These are phyloP conservation scores for Podila minutissima DNA, from an alignment of 192 early-diverging fungal species.

Conservation along the genomic window DNA sequence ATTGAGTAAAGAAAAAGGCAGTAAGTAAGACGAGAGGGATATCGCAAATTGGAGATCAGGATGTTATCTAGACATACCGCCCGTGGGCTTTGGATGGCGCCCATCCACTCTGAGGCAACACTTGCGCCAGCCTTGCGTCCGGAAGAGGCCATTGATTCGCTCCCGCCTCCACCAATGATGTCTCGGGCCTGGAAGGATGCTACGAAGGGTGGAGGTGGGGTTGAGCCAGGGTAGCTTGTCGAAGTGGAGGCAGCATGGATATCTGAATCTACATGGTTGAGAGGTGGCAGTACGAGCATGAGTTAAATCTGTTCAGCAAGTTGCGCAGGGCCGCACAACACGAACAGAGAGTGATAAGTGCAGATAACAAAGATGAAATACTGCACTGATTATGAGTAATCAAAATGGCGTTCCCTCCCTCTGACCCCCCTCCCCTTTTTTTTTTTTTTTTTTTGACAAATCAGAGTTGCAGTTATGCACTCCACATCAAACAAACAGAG, in stretches of 20 bases:
- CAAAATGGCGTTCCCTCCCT: neutral
- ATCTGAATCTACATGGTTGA: neutral
- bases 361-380: too few species aligned
- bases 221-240: slow-evolving; percentile 15
- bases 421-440: neutral
- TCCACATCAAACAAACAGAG: neutral
- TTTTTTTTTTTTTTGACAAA: neutral
- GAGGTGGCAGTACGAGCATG: neutral
- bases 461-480: neutral
- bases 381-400: too few species aligned
- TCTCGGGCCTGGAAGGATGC: slow-evolving; percentile 29
- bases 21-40: neutral
- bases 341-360: too few species aligned
- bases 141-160: neutral
- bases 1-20: neutral
- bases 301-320: neutral
- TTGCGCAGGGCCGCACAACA: neutral
- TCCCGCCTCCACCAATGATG: slow-evolving; percentile 21
- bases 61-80: slow-evolving; percentile 6
- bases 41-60: neutral
- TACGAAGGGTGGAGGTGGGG: slow-evolving; percentile 5
- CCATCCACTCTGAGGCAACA: slow-evolving; percentile 38
- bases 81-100: slow-evolving; percentile 36
- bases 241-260: slow-evolving; percentile 14
- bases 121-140: slow-evolving; percentile 9